Conservation (phyloP, 2,329 filamentous ascomycete genomes). For the Aspergillus sp. region DNA sequence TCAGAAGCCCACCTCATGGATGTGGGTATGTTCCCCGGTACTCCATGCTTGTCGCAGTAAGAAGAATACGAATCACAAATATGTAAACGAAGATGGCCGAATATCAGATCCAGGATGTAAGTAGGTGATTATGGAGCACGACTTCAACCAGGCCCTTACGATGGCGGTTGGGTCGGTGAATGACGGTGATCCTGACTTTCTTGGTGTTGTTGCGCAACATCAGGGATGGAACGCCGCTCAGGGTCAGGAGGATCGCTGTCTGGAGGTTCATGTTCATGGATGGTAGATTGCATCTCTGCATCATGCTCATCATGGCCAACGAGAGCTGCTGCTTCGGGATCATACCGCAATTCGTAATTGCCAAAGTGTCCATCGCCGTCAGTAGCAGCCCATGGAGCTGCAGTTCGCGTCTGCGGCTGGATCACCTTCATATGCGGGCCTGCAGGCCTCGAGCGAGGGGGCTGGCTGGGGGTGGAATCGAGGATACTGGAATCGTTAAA, state of each 20-base stretch:
- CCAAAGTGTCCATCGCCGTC: slow-evolving; percentile 25
- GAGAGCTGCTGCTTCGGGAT: slow-evolving; percentile 38
- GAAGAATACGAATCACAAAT: not conserved
- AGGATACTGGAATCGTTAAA: slow-evolving; percentile 24
- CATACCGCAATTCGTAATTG: slow-evolving; percentile 35
- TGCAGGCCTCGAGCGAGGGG: slow-evolving; percentile 12
- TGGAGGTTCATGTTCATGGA: not conserved
- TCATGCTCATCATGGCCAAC: slow-evolving; percentile 26
- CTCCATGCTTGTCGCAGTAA: not conserved
- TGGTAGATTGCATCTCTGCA: slow-evolving; percentile 2
- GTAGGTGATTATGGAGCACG: not conserved
- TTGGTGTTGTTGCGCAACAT: not conserved
- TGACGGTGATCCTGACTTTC: not conserved
- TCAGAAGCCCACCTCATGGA: not conserved
- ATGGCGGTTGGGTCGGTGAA: not conserved
- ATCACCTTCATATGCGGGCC: slow-evolving; percentile 56
- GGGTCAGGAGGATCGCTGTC: not conserved
- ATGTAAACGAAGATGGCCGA: not conserved
- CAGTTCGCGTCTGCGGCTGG: slow-evolving; percentile 55
- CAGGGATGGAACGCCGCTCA: not conserved
- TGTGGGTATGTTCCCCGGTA: not conserved
- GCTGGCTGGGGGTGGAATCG: slow-evolving; percentile 15
- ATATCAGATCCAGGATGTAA: not conserved
- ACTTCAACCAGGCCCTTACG: not conserved
- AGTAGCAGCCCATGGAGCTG: slow-evolving; percentile 55